Percentiles rank a stretch among this genome's conserved stretches.
Conservation (phyloP, 2,329 filamentous ascomycete species). For the Pseudogymnoascus sp. region DNA sequence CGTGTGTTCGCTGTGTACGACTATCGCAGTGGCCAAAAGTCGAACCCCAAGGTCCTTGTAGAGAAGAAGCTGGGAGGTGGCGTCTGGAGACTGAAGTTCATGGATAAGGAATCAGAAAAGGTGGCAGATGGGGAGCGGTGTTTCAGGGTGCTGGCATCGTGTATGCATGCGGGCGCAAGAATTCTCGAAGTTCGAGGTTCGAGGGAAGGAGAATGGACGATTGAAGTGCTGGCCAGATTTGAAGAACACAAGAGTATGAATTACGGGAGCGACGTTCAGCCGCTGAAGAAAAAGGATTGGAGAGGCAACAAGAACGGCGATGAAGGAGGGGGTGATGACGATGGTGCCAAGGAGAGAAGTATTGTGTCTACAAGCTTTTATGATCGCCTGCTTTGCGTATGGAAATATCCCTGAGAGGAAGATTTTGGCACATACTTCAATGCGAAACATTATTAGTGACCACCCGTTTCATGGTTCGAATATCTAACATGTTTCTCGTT, state of each 20-base stretch:
- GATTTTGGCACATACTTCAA: background rate
- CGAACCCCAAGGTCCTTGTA: constrained; percentile 45
- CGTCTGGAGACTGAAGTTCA: constrained; percentile 75
- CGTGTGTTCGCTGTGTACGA: constrained; percentile 54
- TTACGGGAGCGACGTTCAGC: constrained; percentile 71
- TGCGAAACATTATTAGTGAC: background rate
- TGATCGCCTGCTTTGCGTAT: constrained; percentile 62
- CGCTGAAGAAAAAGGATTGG: constrained; percentile 22
- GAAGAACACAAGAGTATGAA: constrained; percentile 92
- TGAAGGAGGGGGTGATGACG: constrained; percentile 6
- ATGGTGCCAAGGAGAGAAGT: background rate
- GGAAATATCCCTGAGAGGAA: constrained; percentile 36
- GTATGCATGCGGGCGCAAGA: constrained; percentile 82
- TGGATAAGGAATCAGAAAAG: constrained; percentile 29
- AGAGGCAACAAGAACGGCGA: constrained; percentile 15
- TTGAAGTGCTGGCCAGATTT: constrained; percentile 62
- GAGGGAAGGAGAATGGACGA: constrained; percentile 43
- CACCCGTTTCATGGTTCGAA: background rate
- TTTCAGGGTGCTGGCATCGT: constrained; percentile 66
- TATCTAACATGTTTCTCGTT: background rate
- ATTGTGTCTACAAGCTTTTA: constrained; percentile 68
- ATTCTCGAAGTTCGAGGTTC: constrained; percentile 45
- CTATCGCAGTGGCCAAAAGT: constrained; percentile 29
- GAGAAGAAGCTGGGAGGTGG: constrained; percentile 64
- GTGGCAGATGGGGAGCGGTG: constrained; percentile 17